phyloP scores from a whole-genome alignment of 1,284 basidiomycete species.

The Athelia sp. region DNA sequence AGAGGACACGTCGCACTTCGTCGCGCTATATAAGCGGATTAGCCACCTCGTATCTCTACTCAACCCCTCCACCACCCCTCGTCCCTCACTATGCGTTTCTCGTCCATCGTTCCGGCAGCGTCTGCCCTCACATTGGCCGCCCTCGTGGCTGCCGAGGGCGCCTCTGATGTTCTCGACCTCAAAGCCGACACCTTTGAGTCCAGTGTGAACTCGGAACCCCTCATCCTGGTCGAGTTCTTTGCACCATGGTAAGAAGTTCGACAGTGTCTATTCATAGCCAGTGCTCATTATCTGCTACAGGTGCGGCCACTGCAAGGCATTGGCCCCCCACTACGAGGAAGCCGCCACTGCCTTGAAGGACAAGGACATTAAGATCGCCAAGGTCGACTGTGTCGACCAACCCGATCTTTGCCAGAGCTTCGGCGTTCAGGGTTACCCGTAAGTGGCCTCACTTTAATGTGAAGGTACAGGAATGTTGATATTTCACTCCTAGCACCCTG shows the following conservation, averaged over 20 bases:
- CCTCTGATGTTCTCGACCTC: slow-evolving; percentile 82
- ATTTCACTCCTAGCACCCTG: slow-evolving; percentile 49
- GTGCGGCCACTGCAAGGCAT: slow-evolving; percentile 90
- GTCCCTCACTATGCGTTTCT: slow-evolving; percentile 56
- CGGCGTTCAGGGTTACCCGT: slow-evolving; percentile 92
- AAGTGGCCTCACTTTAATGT: no score
- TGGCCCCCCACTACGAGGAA: slow-evolving; percentile 94
- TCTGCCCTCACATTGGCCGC: slow-evolving; percentile 51
- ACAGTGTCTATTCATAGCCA: background rate
- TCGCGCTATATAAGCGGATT: no score
- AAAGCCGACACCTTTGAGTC: slow-evolving; percentile 70
- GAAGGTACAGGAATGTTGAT: no score
- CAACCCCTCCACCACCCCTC: slow-evolving; percentile 17
- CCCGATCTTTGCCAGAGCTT: slow-evolving; percentile 83
- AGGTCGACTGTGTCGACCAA: slow-evolving; percentile 93
- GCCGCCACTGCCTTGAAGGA: slow-evolving; percentile 92
- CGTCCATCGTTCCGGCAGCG: slow-evolving; percentile 42
- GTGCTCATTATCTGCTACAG: slow-evolving; percentile 27
- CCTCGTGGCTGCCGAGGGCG: slow-evolving; percentile 48
- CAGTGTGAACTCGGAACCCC: slow-evolving; percentile 62
- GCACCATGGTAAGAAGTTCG: slow-evolving; percentile 69
- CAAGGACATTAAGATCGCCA: slow-evolving; percentile 87
- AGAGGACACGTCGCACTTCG: background rate
- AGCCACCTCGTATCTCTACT: background rate
- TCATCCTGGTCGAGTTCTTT: slow-evolving; percentile 96